These are phyloP conservation scores for Aspergillus quadricinctus DNA, from an alignment of 2,329 filamentous ascomycete genomes.

Conservation along the genomic window DNA sequence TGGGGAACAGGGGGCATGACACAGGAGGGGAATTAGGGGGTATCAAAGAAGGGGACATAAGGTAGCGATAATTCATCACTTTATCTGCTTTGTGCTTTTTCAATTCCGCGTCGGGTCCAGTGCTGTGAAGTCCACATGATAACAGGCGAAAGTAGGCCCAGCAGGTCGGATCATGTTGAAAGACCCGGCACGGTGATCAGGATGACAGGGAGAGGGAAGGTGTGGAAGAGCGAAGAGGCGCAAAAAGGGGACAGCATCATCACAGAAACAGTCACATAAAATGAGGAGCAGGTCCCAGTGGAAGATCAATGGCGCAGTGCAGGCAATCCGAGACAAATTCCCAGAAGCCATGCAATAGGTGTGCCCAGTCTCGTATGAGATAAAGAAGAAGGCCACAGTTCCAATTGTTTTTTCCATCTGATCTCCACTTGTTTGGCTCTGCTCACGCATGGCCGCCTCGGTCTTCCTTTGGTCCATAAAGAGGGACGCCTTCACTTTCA, in stretches of 20 bases:
- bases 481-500: background rate
- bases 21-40: slow-evolving; percentile 12
- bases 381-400: background rate
- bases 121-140: slow-evolving; percentile 12
- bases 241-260: background rate
- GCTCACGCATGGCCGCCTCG: background rate
- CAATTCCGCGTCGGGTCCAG: slow-evolving; percentile 19
- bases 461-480: background rate
- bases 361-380: background rate
- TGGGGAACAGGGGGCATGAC: slow-evolving; percentile 1
- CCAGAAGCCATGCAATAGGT: background rate
- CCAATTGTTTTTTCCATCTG: background rate
- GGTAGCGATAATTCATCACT: slow-evolving; percentile 7
- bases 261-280: background rate
- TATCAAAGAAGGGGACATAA: slow-evolving; percentile 19
- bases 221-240: background rate
- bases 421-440: background rate
- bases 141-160: slow-evolving; percentile 31
- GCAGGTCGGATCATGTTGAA: background rate
- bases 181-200: background rate
- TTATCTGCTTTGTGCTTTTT: slow-evolving; percentile 6
- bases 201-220: background rate
- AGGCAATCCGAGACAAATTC: background rate
- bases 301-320: background rate
- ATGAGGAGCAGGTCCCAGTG: background rate